phyloP scores from a whole-genome alignment of 805 yeast species.

The Suhomyces sp. region DNA sequence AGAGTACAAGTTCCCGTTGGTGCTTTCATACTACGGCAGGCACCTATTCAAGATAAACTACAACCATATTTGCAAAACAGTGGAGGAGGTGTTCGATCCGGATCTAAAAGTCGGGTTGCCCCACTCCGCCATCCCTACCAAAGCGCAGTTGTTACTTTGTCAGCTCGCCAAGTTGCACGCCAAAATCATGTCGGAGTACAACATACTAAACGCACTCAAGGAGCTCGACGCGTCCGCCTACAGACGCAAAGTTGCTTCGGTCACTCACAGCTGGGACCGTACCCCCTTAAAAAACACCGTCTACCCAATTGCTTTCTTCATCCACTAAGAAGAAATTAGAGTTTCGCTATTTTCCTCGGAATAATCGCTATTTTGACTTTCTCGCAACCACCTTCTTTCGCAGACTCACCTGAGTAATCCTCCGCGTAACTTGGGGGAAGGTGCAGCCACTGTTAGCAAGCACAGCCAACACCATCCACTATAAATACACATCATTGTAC shows the following conservation, averaged over 20 bases:
- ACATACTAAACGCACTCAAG: conserved; percentile 6
- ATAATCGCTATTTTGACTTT: no score
- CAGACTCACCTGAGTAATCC: neutral
- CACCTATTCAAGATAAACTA: conserved; percentile 17
- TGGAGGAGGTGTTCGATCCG: conserved; percentile 9
- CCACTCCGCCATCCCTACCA: neutral
- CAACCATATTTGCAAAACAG: conserved; percentile 6
- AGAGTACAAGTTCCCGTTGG: conserved; percentile 22
- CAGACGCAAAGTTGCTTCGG: neutral
- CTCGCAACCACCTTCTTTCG: neutral
- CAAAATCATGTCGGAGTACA: conserved; percentile 7
- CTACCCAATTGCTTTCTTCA: neutral
- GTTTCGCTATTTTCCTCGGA: no score
- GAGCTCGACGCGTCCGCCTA: conserved; percentile 4
- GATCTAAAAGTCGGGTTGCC: neutral
- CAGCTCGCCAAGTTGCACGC: conserved; percentile 10
- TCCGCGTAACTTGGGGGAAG: neutral
- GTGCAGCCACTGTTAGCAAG: neutral
- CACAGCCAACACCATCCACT: neutral
- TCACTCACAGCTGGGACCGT: neutral
- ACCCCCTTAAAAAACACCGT: neutral
- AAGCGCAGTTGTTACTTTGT: neutral
- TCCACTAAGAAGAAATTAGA: neutral
- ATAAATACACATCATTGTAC: neutral
- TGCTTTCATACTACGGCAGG: conserved; percentile 24